Base-by-base conservation (phyloP, 441 rosid genomes). In the Geranium incanum region DNA sequence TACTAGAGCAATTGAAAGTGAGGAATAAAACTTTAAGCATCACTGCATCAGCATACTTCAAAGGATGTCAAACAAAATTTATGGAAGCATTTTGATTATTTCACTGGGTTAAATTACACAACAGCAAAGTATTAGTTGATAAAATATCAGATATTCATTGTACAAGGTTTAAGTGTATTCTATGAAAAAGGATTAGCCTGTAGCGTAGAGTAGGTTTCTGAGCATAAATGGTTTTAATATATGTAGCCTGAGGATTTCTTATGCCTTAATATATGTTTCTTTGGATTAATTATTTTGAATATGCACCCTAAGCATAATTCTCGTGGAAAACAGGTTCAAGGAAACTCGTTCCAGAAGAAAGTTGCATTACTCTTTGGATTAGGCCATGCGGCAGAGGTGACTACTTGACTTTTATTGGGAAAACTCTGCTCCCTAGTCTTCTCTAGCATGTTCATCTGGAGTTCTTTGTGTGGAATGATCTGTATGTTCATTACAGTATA, bases 291-390 rank as follows among this genome's bases (percentile, higher is more conserved):
- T 59, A 59, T 59, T 23, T 59, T 59, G 64, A 18, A 28, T 59
- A 59, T 59, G 64, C 63, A 59, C 19, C 23, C 64, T 59, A 21
- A 59, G 28, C 33, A 59, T 59, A 18, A 16, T 59, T 59, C 33
- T 59, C 33, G 19, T 19, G 64, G 6, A 68, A 62, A 67, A 33
- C 91, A 95, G 99, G 93, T 83, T 68, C 93, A 77, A 71, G 99
- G 99, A 76, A 95, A 95, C 84, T 95, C 99, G 36, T 95, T 92
- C 86, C 99, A 88, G 82, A 95, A 95, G 85, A 95, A 92, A 78
- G 89, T 78, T 52, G 92, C 96, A 0, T 73, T 92, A 74, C 84
- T 95, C 68, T 86, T 95, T 79, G 99, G 99, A 60, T 68, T 84
- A 57, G 85, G 84, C 76, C 93, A 87, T 66, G 84, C 70, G 69